Evolutionary conservation across 805 yeast genomes (phyloP).

Genomic region (Nakazawaea pomicola): DNA sequence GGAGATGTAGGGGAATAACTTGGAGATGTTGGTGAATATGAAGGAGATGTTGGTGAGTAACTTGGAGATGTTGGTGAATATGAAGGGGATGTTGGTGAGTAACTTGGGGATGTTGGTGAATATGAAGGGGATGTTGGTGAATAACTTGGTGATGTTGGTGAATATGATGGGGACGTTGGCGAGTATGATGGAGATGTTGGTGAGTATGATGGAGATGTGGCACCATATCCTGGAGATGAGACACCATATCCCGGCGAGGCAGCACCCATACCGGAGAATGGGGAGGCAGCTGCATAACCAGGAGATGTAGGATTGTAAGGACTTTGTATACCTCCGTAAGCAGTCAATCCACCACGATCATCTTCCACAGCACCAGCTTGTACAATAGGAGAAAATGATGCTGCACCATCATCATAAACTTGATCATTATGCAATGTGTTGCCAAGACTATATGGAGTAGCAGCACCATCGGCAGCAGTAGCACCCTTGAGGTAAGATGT

Average conservation of each 20-base stretch:
- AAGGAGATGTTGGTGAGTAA: conserved; percentile 64
- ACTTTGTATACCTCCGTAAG: conserved; percentile 60
- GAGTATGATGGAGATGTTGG: conserved; percentile 59
- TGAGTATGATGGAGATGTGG: conserved; percentile 70
- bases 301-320: conserved; percentile 39
- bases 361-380: conserved; percentile 74
- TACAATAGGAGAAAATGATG: conserved; percentile 86
- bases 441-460: conserved; percentile 81
- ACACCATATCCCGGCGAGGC: conserved; percentile 48
- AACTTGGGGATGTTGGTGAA: conserved; percentile 74
- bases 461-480: conserved; percentile 67
- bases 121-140: conserved; percentile 70
- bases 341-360: conserved; percentile 78
- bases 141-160: conserved; percentile 67
- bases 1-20: conserved; percentile 74
- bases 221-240: conserved; percentile 62
- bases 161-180: conserved; percentile 71
- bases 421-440: conserved; percentile 48
- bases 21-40: conserved; percentile 78
- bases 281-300: conserved; percentile 42
- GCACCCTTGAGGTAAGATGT: conserved; percentile 35
- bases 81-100: conserved; percentile 69
- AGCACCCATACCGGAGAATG: conserved; percentile 56
- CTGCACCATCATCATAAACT: conserved; percentile 51
- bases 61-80: conserved; percentile 56